Percentiles rank a stretch among this genome's conserved stretches.
Conservation (phyloP, 208 protist genomes). For the Strigomonas oncopelti region DNA sequence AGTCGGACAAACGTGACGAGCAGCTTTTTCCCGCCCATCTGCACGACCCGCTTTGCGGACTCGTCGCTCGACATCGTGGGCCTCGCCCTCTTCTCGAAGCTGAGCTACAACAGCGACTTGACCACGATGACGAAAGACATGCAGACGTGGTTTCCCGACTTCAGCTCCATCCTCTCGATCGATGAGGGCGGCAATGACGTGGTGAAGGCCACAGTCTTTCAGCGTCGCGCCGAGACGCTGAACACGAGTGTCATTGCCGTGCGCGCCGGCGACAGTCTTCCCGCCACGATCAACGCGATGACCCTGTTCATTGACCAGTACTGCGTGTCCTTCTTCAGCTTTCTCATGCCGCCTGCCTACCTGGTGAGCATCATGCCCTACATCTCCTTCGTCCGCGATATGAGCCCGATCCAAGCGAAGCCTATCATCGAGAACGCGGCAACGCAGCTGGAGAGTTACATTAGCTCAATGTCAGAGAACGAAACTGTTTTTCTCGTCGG, state of each 20-base stretch:
- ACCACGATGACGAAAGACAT: constrained; percentile 34
- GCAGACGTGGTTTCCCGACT: constrained; percentile 49
- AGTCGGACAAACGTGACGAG: not conserved
- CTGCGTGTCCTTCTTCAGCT: constrained; percentile 40
- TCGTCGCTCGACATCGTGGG: constrained; percentile 35
- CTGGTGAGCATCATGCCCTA: constrained; percentile 29
- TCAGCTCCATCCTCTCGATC: constrained; percentile 12
- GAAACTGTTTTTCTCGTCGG: constrained; percentile 33
- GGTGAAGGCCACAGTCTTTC: constrained; percentile 36
- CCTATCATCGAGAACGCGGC: constrained; percentile 14
- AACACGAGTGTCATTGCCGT: constrained; percentile 46
- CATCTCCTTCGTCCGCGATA: constrained; percentile 32
- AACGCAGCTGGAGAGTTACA: not conserved
- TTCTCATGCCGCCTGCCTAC: constrained; percentile 45
- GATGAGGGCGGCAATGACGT: constrained; percentile 12
- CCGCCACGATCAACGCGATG: constrained; percentile 42
- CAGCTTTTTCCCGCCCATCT: constrained; percentile 20
- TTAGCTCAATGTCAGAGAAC: constrained; percentile 4
- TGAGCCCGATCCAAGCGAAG: constrained; percentile 43
- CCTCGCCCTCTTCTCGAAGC: constrained; percentile 62
- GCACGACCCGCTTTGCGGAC: constrained; percentile 22
- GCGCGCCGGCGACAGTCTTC: constrained; percentile 24
- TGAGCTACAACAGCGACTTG: constrained; percentile 35
- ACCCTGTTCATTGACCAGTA: constrained; percentile 56
- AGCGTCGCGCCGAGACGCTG: constrained; percentile 4